Conservation (phyloP, 306 rosid genomes). For the Quillaja saponaria region DNA sequence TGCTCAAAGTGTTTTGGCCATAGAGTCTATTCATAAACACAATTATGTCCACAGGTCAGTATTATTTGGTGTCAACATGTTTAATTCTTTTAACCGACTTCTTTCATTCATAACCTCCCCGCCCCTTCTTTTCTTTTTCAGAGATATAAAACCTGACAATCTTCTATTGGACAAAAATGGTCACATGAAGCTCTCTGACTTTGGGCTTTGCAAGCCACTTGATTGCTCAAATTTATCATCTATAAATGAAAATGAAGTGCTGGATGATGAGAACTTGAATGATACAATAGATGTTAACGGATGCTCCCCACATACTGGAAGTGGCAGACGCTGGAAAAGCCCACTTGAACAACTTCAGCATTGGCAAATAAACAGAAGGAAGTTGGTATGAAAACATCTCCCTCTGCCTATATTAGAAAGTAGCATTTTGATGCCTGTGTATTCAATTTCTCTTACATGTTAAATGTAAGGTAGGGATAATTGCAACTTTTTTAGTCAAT, state of each 20-base stretch:
- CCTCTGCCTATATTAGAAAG: conserved; percentile 12
- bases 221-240: conserved; percentile 83
- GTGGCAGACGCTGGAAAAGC: conserved; percentile 84
- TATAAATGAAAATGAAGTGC: conserved; percentile 80
- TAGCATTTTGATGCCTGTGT: conserved; percentile 5
- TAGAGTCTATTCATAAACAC: conserved; percentile 95
- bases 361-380: conserved; percentile 99
- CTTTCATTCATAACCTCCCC: no score
- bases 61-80: conserved; percentile 45
- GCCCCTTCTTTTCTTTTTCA: conserved; percentile 39
- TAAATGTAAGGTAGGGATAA: conserved; percentile 10
- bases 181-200: conserved; percentile 99
- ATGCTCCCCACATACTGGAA: conserved; percentile 57
- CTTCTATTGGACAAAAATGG: conserved; percentile 90
- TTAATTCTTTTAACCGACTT: conserved; percentile 31
- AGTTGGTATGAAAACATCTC: conserved; percentile 65
- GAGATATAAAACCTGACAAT: conserved; percentile 98
- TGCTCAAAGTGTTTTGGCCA: conserved; percentile 95
- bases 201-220: conserved; percentile 97
- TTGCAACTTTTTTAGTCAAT: conserved; percentile 2
- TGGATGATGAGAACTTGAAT: conserved; percentile 73
- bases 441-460: conserved; percentile 5
- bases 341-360: conserved; percentile 91
- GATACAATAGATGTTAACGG: conserved; percentile 87
- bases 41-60: conserved; percentile 91